Conservation (phyloP, 257 asterid genomes). For the Solanum chilense region DNA sequence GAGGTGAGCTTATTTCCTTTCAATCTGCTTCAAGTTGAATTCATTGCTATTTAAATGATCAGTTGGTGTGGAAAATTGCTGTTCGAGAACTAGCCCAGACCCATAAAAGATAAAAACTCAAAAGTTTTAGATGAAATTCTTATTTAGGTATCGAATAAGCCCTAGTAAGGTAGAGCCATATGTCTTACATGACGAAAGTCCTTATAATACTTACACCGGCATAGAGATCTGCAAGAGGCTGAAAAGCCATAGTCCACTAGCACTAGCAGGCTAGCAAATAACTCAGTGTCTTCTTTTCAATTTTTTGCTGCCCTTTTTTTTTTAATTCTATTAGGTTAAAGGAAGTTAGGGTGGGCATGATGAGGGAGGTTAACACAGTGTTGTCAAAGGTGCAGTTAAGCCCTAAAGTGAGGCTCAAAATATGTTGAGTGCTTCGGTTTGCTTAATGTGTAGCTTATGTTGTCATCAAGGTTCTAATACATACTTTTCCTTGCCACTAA, state of each 20-base stretch:
- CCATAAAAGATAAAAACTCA: not conserved
- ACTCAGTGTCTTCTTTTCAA: not conserved
- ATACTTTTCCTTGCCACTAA: not conserved
- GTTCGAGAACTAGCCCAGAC: not conserved
- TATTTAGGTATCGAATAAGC: not conserved
- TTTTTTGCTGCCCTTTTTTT: not conserved
- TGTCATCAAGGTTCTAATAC: not conserved
- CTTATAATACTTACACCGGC: not conserved
- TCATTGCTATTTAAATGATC: not conserved
- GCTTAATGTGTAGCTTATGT: not conserved
- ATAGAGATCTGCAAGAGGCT: not conserved
- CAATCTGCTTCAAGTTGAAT: not conserved
- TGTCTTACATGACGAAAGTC: not conserved
- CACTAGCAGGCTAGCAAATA: not conserved
- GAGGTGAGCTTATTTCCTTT: constrained; percentile 34
- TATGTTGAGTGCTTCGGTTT: not conserved
- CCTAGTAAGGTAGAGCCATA: not conserved
- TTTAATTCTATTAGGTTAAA: not conserved
- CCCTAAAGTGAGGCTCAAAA: not conserved
- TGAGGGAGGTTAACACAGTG: not conserved
- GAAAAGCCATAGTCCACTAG: not conserved
- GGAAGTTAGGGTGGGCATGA: not conserved
- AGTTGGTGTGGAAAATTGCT: not conserved
- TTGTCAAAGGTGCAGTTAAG: not conserved
- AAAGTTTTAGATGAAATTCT: not conserved